Evolutionary conservation across 1,139 yeast species (phyloP), one percentile per base, ranked within the genome.

Genomic region (Magnusiomyces sp.): DNA sequence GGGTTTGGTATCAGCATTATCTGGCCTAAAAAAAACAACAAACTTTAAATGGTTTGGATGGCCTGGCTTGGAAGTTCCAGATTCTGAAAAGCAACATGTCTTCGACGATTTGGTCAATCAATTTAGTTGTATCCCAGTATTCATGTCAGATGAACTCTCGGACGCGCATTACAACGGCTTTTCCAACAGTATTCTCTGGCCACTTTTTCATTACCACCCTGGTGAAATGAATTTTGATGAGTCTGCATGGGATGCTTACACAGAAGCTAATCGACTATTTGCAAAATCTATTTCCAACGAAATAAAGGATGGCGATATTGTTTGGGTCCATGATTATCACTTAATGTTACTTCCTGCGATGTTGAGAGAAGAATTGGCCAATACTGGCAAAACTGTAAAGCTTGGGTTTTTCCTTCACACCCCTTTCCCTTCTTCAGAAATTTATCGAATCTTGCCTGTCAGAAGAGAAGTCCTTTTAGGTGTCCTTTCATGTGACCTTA

Each of bases 191-290:
- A 94, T 94, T 56, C 72, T 94, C 56, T 94, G 99, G 99, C 99
- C 99, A 1, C 70, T 94, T 55, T 94, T 94, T 71, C 99, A 94
- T 67, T 94, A 94, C 68, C 98, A 94, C 64, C 98, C 99, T 0
- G 98, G 98, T 55, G 99, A 94, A 69, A 94, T 94, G 86, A 89
- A 87, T 65, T 94, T 94, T 64, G 98, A 94, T 66, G 98, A 94
- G 66, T 81, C 81, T 56, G 96, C 97, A 2, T 94, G 98, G 98
- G 92, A 92, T 47, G 97, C 97, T 1, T 94, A 94, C 66, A 86
- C 89, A 53, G 95, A 89, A 66, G 98, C 98, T 16, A 94, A 94
- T 65, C 71, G 82, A 54, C 73, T 77, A 56, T 94, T 94, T 71
- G 95, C 97, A 20, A 71, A 78, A 47, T 83, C 76, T 41, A 81